Evolutionary conservation across 257 asterid genomes (phyloP).

Genomic region (Nicotiana otophora): DNA sequence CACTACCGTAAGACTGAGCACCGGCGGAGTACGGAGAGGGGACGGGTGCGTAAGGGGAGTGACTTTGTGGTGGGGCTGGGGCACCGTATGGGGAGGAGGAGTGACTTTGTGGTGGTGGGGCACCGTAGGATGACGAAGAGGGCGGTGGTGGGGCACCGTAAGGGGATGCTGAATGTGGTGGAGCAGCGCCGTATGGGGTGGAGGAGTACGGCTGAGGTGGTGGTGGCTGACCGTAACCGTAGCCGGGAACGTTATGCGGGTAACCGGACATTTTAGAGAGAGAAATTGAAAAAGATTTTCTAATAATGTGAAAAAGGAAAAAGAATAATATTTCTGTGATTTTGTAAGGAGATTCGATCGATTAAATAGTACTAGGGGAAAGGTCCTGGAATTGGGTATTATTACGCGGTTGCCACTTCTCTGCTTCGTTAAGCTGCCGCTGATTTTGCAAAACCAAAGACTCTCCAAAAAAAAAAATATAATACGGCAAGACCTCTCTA

Average conservation of each 20-base stretch:
- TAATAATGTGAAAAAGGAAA: not conserved
- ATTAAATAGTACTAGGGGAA: not conserved
- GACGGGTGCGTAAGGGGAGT: slow-evolving; percentile 20
- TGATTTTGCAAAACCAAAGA: not conserved
- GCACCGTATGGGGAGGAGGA: not conserved
- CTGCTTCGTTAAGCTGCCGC: not conserved
- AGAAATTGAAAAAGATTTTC: not conserved
- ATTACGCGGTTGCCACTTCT: slow-evolving; percentile 13
- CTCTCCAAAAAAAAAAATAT: not conserved
- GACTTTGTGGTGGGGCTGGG: not conserved
- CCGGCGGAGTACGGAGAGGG: not conserved
- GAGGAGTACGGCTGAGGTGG: not conserved
- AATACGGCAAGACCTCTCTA: too few relatives aligned
- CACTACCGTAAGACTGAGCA: not conserved
- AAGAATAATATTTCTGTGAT: not conserved
- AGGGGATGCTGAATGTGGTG: slow-evolving; percentile 44
- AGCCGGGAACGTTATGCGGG: slow-evolving; percentile 2
- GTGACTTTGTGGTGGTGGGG: not conserved
- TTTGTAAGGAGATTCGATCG: not conserved
- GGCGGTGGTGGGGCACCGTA: slow-evolving; percentile 26
- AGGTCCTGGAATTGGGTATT: not conserved
- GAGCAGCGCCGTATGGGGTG: slow-evolving; percentile 5
- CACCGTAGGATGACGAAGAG: slow-evolving; percentile 31
- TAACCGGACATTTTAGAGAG: slow-evolving; percentile 9
- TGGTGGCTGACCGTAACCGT: slow-evolving; percentile 9